Evolutionary conservation across 306 rosid species (phyloP).

Genomic region (Neltuma alba): DNA sequence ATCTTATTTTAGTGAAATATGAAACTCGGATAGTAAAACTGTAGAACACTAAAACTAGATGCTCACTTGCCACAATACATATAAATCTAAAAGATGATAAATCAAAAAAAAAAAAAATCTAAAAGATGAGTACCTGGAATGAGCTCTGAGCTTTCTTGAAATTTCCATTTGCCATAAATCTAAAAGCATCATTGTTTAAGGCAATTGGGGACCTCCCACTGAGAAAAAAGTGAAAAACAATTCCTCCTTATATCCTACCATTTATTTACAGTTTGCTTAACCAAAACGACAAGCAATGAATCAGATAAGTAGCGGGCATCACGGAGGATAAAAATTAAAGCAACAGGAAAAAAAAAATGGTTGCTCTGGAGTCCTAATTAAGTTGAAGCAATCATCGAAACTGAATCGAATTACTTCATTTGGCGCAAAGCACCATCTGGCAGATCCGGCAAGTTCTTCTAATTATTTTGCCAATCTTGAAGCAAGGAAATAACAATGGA

Average conservation of each 20-base stretch:
- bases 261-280: background rate
- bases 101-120: too few species aligned
- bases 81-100: too few species aligned
- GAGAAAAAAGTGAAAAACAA: background rate
- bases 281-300: background rate
- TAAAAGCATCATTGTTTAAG: background rate
- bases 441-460: slow-evolving; percentile 71
- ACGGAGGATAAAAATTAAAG: background rate
- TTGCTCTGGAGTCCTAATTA: background rate
- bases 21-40: too few species aligned
- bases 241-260: background rate
- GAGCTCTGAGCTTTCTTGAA: background rate
- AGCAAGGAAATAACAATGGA: slow-evolving; percentile 43
- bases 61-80: background rate
- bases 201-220: background rate
- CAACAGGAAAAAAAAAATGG: slow-evolving; percentile 13
- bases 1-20: background rate
- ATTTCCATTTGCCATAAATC: background rate
- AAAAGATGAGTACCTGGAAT: background rate
- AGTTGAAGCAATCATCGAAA: background rate
- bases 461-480: slow-evolving; percentile 49
- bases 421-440: slow-evolving; percentile 64
- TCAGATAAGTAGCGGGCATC: background rate
- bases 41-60: too few species aligned
- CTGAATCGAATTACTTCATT: background rate